Base-by-base conservation (phyloP, 257 asterid species). In the Solanum medicagineum region DNA sequence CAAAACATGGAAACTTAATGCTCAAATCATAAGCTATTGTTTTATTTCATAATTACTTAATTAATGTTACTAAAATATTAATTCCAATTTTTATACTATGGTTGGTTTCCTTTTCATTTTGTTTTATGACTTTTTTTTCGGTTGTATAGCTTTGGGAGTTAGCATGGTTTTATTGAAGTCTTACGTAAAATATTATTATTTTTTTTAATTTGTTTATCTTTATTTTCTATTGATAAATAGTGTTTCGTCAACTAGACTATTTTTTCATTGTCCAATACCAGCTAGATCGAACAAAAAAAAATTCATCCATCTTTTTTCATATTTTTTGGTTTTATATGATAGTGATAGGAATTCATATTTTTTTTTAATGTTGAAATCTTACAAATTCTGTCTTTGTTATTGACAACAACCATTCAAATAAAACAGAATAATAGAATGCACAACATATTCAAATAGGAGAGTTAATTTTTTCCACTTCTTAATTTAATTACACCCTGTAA, bases 11-110 rank as follows among this genome's bases (percentile, higher is more conserved):
- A 87, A 81, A 87, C 81, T 88, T 81, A 85, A 92, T 85, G 90
- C 83, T 69, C 92, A 89, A 90, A 91, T 90, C 92, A 88, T 92
- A 87, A 87, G 91, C 85, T 83, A 83, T 85, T 91, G 85, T 85
- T 88, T 87, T 87, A 66, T 68, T 42, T 20, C 2, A 8, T 84
- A 42, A 42, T 40, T 70, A 51, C 24, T 86, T 85, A 62, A 88
- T 87, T 47, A 86, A 83, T 68, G 45, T 10, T 59, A 70, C 5
- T 77, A 47, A 36, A 82, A 60, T 44, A 54, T 68, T 69, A 15
- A 57, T 70, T 83, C 22, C 12, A 32, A 20, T 53, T 86, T 85
- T 85, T 32, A 8, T 44, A 11, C 3, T 83, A 45, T 14, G 45
- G 10, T 24, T 74, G 45, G 82, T 49, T 77, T 49, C 24, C 24